Evolutionary conservation across 768 basidiomycete species (phyloP), one percentile per base, ranked within the genome.

Genomic region (Kwoniella botswanensis): DNA sequence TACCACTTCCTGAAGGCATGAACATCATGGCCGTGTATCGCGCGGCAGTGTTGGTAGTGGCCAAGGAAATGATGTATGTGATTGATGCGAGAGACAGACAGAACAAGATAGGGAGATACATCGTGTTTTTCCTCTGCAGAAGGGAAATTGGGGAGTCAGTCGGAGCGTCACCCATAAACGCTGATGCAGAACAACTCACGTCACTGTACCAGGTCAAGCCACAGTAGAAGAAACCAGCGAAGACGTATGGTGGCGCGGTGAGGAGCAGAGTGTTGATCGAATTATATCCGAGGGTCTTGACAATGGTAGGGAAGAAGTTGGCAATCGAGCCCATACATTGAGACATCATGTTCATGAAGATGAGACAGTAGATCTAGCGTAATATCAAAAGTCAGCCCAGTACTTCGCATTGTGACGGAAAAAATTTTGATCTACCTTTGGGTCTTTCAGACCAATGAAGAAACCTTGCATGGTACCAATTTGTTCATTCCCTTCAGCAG

Each of bases 11-110:
- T 53, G 66, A 76, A 13, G 79, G 79, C 63, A 77, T 74, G 60
- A 78, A 63, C 73, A 81, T 80, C 73, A 76, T 74, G 44, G 73
- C 71, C 29, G 66, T 62, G 72, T 77, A 77, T 63, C 74, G 61
- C 7, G 67, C 76, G 6, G 65, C 74, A 26, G 67, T 58, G 65
- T 63, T 75, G 67, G 52, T 53, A 29, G 76, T 75, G 17, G 74
- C 35, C 50, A 81, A 42, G 12, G 74, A n/a, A 54, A 81, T 76
- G 66, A 79, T 60, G 61, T 79, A 79, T 50, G 70, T 76, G 43
- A 70, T 50, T 53, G n/a, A 54, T 13, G 73, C 71, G 62, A 72
- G 52, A 53, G n/a, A 26, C n/a, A 78, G 62, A 42, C 73, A 74
- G 56, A 71, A 41, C n/a, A 80, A 42, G 60, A 78, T 76, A 21